A percentile compares a stretch with the other conserved stretches of the same genome.
These are phyloP conservation scores for Isochrysis galbana DNA, from an alignment of 78 protist species.

Conservation along the genomic window DNA sequence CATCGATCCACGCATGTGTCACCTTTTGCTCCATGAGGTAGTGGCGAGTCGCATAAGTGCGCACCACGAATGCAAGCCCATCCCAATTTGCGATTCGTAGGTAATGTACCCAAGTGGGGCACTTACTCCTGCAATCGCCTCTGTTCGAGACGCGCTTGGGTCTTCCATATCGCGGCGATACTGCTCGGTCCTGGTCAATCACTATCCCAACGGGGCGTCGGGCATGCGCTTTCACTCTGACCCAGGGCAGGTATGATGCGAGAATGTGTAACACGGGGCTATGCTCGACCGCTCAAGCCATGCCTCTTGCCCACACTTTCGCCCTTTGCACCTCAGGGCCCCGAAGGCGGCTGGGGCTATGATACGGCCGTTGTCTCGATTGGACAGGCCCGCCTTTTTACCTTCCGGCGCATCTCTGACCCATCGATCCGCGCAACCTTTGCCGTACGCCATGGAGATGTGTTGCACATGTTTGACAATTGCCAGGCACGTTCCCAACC, in stretches of 20 bases:
- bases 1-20: too few relatives aligned
- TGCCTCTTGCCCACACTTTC: too few relatives aligned
- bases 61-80: too few relatives aligned
- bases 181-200: not conserved
- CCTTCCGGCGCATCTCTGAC: not conserved
- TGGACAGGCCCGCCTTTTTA: not conserved
- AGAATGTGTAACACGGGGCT: too few relatives aligned
- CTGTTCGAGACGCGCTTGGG: not conserved
- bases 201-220: not conserved
- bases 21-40: too few relatives aligned
- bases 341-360: not conserved
- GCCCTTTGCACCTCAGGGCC: too few relatives aligned
- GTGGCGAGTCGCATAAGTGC: too few relatives aligned
- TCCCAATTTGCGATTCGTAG: too few relatives aligned
- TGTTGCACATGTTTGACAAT: not conserved
- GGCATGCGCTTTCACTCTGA: constrained; percentile 12
- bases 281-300: too few relatives aligned
- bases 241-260: constrained; percentile 26
- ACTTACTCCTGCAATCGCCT: not conserved
- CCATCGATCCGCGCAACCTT: not conserved
- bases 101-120: not conserved
- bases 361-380: not conserved
- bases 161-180: not conserved
- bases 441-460: constrained; percentile 1
- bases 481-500: too few relatives aligned